phyloP scores from a whole-genome alignment of 345 rosid genomes.

The Brassica cretica region DNA sequence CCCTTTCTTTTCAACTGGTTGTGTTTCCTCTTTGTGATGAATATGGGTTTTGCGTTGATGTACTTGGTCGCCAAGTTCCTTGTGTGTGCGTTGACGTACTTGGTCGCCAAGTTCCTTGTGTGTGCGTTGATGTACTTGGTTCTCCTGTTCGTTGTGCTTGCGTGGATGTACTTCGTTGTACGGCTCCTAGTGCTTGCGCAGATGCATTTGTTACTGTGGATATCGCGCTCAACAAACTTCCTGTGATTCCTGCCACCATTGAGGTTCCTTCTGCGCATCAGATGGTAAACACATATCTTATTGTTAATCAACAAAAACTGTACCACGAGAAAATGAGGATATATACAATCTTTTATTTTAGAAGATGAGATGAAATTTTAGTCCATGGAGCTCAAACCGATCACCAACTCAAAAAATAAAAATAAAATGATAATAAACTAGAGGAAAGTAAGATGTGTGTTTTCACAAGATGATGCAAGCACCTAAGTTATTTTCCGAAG shows the following conservation, averaged over 20 bases:
- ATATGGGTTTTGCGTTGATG: background rate
- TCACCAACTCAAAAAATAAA: background rate
- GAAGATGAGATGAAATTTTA: constrained; percentile 2
- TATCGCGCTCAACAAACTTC: background rate
- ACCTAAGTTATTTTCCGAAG: background rate
- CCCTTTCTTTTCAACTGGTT: background rate
- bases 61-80: background rate
- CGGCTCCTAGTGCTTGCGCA: background rate
- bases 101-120: background rate
- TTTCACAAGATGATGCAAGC: background rate
- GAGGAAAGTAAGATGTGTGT: background rate
- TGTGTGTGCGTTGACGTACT: background rate
- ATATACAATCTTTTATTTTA: background rate
- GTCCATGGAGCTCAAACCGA: background rate
- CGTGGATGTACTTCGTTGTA: background rate
- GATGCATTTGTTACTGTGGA: background rate
- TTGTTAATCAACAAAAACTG: background rate
- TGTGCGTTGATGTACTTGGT: background rate
- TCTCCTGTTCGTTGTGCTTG: background rate
- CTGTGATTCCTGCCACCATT: background rate
- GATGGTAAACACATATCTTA: background rate
- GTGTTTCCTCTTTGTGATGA: background rate
- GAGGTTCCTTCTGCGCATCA: background rate
- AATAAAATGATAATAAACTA: background rate
- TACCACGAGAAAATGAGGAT: background rate